Conservation (phyloP, 2,329 filamentous ascomycete genomes). For the Cadophora sp. region DNA sequence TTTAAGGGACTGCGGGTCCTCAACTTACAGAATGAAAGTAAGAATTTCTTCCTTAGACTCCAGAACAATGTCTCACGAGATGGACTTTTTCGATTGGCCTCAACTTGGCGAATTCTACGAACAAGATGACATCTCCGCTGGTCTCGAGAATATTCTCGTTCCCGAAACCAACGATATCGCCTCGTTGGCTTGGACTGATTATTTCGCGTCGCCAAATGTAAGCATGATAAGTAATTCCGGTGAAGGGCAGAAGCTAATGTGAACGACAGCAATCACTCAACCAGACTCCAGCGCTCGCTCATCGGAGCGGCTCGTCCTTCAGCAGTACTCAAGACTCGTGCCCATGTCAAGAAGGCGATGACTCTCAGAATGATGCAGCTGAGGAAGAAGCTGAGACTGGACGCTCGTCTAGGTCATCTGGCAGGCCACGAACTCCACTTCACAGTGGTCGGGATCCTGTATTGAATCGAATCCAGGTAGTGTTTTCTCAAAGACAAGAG, state of each 20-base stretch:
- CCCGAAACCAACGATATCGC: not conserved
- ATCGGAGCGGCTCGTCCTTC: constrained; percentile 11
- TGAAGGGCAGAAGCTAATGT: not conserved
- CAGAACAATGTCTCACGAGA: not conserved
- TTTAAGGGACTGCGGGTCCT: constrained; percentile 1
- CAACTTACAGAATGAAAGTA: not conserved
- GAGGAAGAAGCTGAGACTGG: not conserved
- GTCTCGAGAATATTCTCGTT: not conserved
- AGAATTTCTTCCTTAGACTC: not conserved
- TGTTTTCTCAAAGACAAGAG: not conserved
- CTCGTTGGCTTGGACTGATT: constrained; percentile 5
- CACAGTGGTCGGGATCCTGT: constrained; percentile 14
- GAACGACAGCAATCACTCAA: constrained; percentile 2
- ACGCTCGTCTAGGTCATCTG: not conserved
- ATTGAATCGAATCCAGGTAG: constrained; percentile 23
- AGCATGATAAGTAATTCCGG: constrained; percentile 2
- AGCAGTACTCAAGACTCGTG: constrained; percentile 14
- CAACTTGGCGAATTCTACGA: constrained; percentile 9
- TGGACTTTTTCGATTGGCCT: constrained; percentile 25
- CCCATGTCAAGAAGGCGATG: not conserved
- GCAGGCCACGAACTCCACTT: constrained; percentile 12
- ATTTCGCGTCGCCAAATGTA: constrained; percentile 10
- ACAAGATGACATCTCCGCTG: not conserved
- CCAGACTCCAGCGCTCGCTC: constrained; percentile 2
- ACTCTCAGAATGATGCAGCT: not conserved